These are phyloP conservation scores for Colletotrichum musae DNA, from an alignment of 2,329 filamentous ascomycete species.

Conservation along the genomic window DNA sequence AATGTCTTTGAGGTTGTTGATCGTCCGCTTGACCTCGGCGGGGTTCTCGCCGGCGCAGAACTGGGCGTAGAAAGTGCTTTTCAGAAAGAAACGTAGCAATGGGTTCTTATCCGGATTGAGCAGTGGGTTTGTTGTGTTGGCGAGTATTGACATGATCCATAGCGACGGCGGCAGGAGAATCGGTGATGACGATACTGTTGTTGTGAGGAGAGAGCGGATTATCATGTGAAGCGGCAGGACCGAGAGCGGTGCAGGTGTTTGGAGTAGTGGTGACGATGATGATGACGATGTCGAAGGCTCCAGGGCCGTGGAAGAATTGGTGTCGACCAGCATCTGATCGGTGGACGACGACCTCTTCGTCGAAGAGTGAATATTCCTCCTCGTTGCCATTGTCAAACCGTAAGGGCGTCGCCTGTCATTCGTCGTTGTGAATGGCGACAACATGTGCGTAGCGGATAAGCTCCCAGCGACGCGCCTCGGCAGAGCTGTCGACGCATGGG, in stretches of 20 bases:
- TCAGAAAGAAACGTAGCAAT: constrained; percentile 77
- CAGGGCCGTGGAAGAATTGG: not conserved
- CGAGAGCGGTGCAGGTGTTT: constrained; percentile 64
- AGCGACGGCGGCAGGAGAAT: constrained; percentile 80
- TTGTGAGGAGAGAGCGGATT: constrained; percentile 78
- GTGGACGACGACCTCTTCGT: constrained; percentile 43
- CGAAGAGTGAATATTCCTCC: constrained; percentile 47
- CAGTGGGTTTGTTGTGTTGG: constrained; percentile 76
- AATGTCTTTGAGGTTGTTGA: constrained; percentile 76
- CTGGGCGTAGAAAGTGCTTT: constrained; percentile 89
- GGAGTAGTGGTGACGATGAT: not conserved
- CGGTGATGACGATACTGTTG: constrained; percentile 78
- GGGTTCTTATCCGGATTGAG: constrained; percentile 84
- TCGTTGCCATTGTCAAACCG: constrained; percentile 38
- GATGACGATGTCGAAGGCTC: not conserved
- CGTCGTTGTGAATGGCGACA: not conserved
- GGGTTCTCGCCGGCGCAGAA: constrained; percentile 89
- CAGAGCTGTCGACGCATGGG: not conserved
- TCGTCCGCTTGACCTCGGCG: constrained; percentile 76
- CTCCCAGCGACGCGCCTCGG: not conserved
- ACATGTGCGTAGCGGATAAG: not conserved
- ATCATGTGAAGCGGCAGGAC: constrained; percentile 77
- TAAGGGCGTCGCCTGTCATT: rapidly evolving
- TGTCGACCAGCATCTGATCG: constrained; percentile 37
- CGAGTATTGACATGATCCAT: constrained; percentile 76